Base-by-base conservation (phyloP, 2,329 filamentous ascomycete genomes). In the Colletotrichum sojae region DNA sequence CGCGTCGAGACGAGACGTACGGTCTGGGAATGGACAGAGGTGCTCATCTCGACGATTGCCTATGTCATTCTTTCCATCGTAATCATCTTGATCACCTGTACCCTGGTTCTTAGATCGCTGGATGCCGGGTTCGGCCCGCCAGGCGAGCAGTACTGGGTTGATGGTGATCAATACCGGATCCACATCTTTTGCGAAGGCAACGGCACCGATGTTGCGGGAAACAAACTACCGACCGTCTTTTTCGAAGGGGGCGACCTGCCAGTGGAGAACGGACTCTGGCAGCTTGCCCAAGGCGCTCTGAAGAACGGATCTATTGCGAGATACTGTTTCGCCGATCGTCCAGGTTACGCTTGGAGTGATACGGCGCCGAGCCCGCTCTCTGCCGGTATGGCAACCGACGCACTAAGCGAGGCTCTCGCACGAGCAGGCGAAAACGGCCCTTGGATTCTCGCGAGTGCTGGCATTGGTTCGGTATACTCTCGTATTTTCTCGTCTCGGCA, bases 321-420 rank as follows among this genome's bases (percentile, higher is more conserved):
- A 69, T 98, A 97, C 83, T 99, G 96, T 85, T 98, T 97, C 80
- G 95, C 94, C 78, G 96, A 99, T 78, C 92, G 96, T 22, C 96
- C 96, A 1, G 96, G 96, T 1, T 88, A 95, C 64, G 95, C 88
- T 6, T 97, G 94, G 85, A 90, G 88, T 54, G 96, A 99, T 80
- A 95, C 96, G 63, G 94, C 95, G 0, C 96, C 96, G 2, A 98
- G 95, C 6, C 96, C 96, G 0, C 91, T 97, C 74, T 97, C 94
- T 5, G 95, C 94, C 5, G 94, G 95, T 51, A 97, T 98, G 89
- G 92, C 93, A n/a, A 91, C 93, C 5, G 94, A 97, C 76, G 94
- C 91, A 0, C 84, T 98, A 27, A 95, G 94, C 51, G 95, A 98
- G 82, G 94, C 94, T 3, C 87, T 99, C 6, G 91, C 92, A 2